Percentiles rank a stretch among this genome's conserved stretches.
phyloP scores from a whole-genome alignment of 257 asterid genomes.

The Solanum peruvianum region DNA sequence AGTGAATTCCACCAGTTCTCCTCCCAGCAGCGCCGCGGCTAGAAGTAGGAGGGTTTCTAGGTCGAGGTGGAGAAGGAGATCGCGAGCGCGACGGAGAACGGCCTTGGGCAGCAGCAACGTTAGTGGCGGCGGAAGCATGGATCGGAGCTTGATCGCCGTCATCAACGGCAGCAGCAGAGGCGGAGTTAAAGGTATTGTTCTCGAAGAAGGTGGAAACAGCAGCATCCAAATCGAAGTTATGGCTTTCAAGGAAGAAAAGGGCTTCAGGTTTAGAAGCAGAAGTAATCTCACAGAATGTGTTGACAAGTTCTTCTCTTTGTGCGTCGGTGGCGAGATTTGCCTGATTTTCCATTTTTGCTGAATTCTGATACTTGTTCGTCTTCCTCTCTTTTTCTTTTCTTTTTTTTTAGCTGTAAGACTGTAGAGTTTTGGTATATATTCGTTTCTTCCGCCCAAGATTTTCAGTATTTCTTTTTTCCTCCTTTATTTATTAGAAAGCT shows the following conservation, averaged over 20 bases:
- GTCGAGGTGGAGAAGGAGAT: conserved; percentile 20
- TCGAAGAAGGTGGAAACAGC: conserved; percentile 83
- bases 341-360: conserved; percentile 16
- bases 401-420: background rate
- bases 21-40: conserved; percentile 14
- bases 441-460: background rate
- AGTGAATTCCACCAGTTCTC: conserved; percentile 34
- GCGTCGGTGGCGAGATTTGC: background rate
- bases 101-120: background rate
- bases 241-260: conserved; percentile 71
- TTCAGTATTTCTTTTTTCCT: background rate
- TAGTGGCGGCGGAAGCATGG: conserved; percentile 1
- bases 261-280: conserved; percentile 58
- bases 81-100: conserved; percentile 19
- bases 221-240: conserved; percentile 73
- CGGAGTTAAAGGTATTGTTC: conserved; percentile 6
- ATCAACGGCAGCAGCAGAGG: background rate
- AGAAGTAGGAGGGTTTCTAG: conserved; percentile 1
- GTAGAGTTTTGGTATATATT: background rate
- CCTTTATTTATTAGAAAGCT: background rate
- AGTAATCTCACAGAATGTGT: conserved; percentile 67
- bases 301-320: conserved; percentile 21
- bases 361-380: background rate
- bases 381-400: background rate
- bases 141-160: background rate